phyloP scores from a whole-genome alignment of 2,329 filamentous ascomycete genomes.

The Trematosphaeria pertusa region DNA sequence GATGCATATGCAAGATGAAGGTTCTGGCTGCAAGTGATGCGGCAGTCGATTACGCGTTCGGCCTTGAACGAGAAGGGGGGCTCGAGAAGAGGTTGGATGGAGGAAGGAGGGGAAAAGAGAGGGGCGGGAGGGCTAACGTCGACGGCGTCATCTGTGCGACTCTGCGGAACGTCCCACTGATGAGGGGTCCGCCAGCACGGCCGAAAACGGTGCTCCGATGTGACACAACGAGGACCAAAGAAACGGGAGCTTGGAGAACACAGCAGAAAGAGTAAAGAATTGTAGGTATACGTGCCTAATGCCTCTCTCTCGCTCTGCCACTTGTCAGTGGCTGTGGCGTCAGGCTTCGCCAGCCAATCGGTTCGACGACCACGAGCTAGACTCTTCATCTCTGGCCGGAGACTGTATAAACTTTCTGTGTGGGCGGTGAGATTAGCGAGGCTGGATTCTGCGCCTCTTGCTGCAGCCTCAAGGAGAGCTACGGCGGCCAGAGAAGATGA shows the following conservation, averaged over 20 bases:
- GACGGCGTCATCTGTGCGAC: conserved; percentile 17
- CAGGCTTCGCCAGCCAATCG: no score
- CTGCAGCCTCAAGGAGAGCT: conserved; percentile 64
- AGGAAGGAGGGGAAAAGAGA: conserved; percentile 6
- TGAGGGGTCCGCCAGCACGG: neutral
- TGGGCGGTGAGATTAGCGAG: conserved; percentile 70
- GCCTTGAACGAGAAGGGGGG: conserved; percentile 4
- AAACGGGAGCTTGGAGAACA: neutral
- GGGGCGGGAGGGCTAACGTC: conserved; percentile 14
- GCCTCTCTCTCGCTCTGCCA: conserved; percentile 69
- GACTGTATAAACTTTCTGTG: conserved; percentile 75
- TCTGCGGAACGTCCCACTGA: conserved; percentile 11
- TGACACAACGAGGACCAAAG: conserved; percentile 1
- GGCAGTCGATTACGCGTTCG: conserved; percentile 19
- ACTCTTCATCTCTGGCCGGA: conserved; percentile 64
- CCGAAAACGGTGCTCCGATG: conserved; percentile 3
- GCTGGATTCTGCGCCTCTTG: conserved; percentile 58
- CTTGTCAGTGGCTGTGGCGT: no score
- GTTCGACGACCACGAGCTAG: conserved; percentile 68
- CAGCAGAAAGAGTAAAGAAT: conserved; percentile 1
- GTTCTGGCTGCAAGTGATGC: conserved; percentile 2
- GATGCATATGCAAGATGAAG: conserved; percentile 11
- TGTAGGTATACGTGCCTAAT: conserved; percentile 59
- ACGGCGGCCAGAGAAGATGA: conserved; percentile 68
- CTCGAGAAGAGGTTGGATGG: conserved; percentile 11